Evolutionary conservation across 192 early-diverging fungal genomes (phyloP), one percentile per base, ranked within the genome.

Genomic region (Coemansia sp.): DNA sequence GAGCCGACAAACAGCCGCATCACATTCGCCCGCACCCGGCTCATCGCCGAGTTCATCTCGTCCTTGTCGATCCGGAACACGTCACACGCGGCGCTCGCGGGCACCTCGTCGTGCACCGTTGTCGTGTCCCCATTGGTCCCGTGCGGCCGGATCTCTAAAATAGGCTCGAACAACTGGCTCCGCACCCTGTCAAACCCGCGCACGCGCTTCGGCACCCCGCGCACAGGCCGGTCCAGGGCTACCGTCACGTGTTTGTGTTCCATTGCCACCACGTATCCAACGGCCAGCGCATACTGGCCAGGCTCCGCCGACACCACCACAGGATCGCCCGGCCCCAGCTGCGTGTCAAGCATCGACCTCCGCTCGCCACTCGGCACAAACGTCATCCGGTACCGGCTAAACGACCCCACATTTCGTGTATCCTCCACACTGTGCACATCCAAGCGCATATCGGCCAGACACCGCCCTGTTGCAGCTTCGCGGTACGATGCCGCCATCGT

Each of bases 21-120:
- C 14, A 98, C 59, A 59, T 96, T 96, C 38, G 85, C 84, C 1
- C 93, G 78, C 3, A 93, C 77, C 5, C 88, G 70, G 4, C 81
- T 75, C 66, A 95, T 86, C 0, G 87, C 91, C 22, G 81, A 71
- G 2, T 80, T 69, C 70, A 92, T 82, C 63, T 94, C 92, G 65
- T 98, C 93, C 72, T 89, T 91, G 66, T 98, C 94, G 27, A 98
- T 87, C 5, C 92, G 78, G 62, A 79, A 84, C 58, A 67, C 66
- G 37, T 74, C 76, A 9, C 25, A 47, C 10, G 35, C 55, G 7
- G 85, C 69, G 38, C 60, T 67, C 6, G 72, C 62, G 38, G 81
- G 81, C 9, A 65, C 66, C 17, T 73, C 67, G 0, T 61, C 27
- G 3, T 70, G 57, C 21, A 61, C 70, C 17, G 75, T 64, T 41